phyloP scores from a whole-genome alignment of 768 basidiomycete species.

The Tulasnella sp. region DNA sequence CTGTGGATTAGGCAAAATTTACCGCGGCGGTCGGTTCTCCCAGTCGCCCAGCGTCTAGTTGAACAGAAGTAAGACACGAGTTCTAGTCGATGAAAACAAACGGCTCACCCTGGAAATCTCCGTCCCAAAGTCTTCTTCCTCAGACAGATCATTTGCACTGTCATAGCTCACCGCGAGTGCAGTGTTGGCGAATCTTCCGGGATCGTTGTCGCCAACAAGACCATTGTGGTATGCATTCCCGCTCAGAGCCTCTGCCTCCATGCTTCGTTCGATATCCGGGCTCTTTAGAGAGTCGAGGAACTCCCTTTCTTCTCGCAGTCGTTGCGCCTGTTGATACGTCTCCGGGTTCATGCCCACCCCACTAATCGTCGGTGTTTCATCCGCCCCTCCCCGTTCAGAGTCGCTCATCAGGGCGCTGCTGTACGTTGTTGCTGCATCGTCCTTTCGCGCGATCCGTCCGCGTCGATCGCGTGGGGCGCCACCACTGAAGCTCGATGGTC shows the following conservation, averaged over 20 bases:
- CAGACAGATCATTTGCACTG: conserved; percentile 4
- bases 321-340: not conserved
- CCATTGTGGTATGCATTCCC: not conserved
- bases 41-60: no score
- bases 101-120: conserved; percentile 11
- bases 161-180: not conserved
- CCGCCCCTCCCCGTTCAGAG: not conserved
- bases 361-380: conserved; percentile 8
- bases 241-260: not conserved
- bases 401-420: not conserved
- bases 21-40: no score
- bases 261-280: conserved; percentile 7
- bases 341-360: not conserved
- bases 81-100: no score
- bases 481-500: conserved; percentile 62
- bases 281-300: conserved; percentile 13
- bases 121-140: conserved; percentile 11
- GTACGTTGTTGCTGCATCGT: not conserved
- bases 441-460: conserved; percentile 42
- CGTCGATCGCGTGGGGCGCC: conserved; percentile 67
- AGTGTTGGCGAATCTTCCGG: not conserved
- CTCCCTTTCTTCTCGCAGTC: conserved; percentile 4
- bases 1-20: no score
- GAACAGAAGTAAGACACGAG: no score
- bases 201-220: not conserved